Percentiles rank a stretch among this genome's conserved stretches.
Evolutionary conservation across 768 basidiomycete species (phyloP).

Genomic region (Omphalotus guepiniiformis): DNA sequence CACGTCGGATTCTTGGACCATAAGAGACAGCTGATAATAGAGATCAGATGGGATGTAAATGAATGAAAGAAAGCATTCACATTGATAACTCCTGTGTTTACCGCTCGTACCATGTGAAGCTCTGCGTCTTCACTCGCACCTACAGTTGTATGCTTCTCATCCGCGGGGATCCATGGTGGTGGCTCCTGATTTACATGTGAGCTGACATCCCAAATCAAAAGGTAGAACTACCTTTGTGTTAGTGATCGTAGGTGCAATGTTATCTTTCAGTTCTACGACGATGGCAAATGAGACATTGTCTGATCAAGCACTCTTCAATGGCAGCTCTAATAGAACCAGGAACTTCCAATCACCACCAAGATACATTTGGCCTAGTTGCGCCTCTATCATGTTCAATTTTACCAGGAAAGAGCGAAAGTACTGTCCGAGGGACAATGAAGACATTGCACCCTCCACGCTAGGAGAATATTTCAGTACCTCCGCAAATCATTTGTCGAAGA

Average conservation of each 20-base stretch:
- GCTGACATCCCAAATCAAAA: background rate
- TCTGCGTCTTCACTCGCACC: slow-evolving; percentile 64
- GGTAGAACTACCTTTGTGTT: slow-evolving; percentile 36
- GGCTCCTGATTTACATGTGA: slow-evolving; percentile 42
- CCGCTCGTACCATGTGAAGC: slow-evolving; percentile 70
- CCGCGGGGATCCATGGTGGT: slow-evolving; percentile 78
- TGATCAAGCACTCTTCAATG: slow-evolving; percentile 15
- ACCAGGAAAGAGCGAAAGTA: slow-evolving; percentile 82
- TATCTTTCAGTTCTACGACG: slow-evolving; percentile 74
- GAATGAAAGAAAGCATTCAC: slow-evolving; percentile 31
- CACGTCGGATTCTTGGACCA: slow-evolving; percentile 75
- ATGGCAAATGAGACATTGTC: slow-evolving; percentile 79
- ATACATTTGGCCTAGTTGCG: slow-evolving; percentile 58
- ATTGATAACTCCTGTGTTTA: slow-evolving; percentile 81
- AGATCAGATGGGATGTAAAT: slow-evolving; percentile 2
- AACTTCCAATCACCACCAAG: slow-evolving; percentile 42
- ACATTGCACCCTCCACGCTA: slow-evolving; percentile 72
- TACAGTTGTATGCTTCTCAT: slow-evolving; percentile 61
- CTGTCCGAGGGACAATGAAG: slow-evolving; percentile 56
- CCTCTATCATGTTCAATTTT: slow-evolving; percentile 75
- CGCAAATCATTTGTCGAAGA: background rate
- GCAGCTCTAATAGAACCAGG: background rate
- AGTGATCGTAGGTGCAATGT: slow-evolving; percentile 48
- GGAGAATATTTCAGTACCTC: background rate
- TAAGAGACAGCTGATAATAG: slow-evolving; percentile 57